These are phyloP conservation scores for Pseudonitzschia multiseries DNA, from an alignment of 108 stramenopile genomes.

Conservation along the genomic window DNA sequence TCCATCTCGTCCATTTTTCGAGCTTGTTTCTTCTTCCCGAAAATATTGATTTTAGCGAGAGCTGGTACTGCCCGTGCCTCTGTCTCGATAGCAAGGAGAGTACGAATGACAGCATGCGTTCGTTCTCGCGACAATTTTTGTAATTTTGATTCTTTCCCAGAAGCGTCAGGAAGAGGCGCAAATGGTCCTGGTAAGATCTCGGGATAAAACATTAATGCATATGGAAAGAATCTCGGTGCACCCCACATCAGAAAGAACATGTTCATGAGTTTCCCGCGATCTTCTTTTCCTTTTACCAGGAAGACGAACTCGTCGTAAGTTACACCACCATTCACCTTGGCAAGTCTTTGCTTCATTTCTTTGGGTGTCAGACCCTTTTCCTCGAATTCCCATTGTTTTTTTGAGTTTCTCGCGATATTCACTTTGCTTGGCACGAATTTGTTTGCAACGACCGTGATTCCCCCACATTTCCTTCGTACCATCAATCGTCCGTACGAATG, in stretches of 20 bases:
- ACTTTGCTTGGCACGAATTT: conserved; percentile 61
- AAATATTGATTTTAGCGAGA: conserved; percentile 74
- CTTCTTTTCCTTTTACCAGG: conserved; percentile 69
- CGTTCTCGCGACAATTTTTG: conserved; percentile 56
- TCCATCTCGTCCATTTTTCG: conserved; percentile 21
- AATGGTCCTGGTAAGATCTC: conserved; percentile 81
- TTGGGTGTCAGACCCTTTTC: conserved; percentile 41
- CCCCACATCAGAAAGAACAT: conserved; percentile 61
- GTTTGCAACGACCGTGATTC: conserved; percentile 72
- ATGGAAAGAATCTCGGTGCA: conserved; percentile 72
- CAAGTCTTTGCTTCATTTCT: conserved; percentile 30
- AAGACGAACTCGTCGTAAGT: conserved; percentile 71
- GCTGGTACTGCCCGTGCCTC: conserved; percentile 59
- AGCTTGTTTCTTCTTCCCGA: conserved; percentile 56
- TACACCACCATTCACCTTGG: conserved; percentile 41
- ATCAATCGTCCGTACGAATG: conserved; percentile 58
- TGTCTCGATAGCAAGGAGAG: conserved; percentile 65
- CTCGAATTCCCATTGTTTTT: conserved; percentile 36
- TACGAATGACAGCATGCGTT: conserved; percentile 66
- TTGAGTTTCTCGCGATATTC: conserved; percentile 35
- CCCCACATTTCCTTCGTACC: conserved; percentile 56
- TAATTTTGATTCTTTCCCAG: conserved; percentile 38
- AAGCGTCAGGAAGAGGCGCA: conserved; percentile 27
- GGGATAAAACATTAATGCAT: conserved; percentile 79
- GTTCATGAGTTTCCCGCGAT: conserved; percentile 70